A percentile compares a stretch with the other conserved stretches of the same genome.
Evolutionary conservation across 257 asterid genomes (phyloP).

Genomic region (Linaria vulgaris): DNA sequence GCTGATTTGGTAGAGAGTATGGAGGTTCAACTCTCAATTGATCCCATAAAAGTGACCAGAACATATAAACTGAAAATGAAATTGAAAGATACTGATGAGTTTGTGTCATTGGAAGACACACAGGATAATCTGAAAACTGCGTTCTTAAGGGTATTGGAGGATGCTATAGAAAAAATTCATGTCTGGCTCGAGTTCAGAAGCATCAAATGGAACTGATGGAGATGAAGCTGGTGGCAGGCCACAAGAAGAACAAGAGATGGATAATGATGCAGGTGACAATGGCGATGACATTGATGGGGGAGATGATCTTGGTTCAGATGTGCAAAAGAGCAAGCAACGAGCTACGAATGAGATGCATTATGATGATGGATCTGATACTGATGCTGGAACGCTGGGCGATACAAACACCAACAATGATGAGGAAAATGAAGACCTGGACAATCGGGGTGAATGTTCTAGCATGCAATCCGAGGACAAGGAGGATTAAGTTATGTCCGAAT

Average conservation of each 20-base stretch:
- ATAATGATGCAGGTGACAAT: conserved; percentile 43
- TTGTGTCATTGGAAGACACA: conserved; percentile 52
- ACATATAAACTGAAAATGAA: conserved; percentile 59
- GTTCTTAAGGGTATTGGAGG: conserved; percentile 65
- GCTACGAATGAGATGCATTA: conserved; percentile 79
- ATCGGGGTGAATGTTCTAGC: conserved; percentile 35
- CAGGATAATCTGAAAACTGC: conserved; percentile 49
- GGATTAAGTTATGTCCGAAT: conserved; percentile 33
- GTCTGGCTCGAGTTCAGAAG: conserved; percentile 37
- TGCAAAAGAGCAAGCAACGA: conserved; percentile 65
- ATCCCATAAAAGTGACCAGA: conserved; percentile 34
- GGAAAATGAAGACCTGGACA: conserved; percentile 30
- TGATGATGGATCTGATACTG: conserved; percentile 22
- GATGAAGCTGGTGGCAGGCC: conserved; percentile 39
- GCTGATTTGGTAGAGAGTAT: conserved; percentile 85
- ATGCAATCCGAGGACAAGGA: conserved; percentile 18
- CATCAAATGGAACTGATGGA: conserved; percentile 40
- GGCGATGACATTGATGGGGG: conserved; percentile 52
- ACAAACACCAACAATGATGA: conserved; percentile 39
- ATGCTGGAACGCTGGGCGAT: conserved; percentile 28
- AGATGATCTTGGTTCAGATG: conserved; percentile 73
- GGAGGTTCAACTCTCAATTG: conserved; percentile 57
- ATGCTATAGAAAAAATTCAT: conserved; percentile 57
- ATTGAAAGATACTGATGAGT: conserved; percentile 64
- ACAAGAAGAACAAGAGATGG: conserved; percentile 28